Percentiles rank a stretch among this genome's conserved stretches.
Conservation (phyloP, 176 grass and related monocot genomes). For the Rhynchospora breviuscula region DNA sequence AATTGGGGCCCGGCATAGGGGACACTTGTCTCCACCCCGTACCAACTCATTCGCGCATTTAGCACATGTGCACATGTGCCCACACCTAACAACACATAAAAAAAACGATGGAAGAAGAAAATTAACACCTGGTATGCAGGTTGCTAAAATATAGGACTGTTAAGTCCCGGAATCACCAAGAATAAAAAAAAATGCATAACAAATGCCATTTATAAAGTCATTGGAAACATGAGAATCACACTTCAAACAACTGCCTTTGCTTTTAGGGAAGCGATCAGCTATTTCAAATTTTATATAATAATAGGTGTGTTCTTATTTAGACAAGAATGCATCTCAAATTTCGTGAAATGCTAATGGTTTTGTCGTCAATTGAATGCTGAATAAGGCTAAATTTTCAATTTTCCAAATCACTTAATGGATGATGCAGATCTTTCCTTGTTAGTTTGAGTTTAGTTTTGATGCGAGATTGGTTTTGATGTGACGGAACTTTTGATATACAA, state of each 20-base stretch:
- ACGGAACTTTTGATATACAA: not conserved
- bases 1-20: conserved; percentile 87
- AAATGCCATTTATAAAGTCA: not conserved
- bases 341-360: not conserved
- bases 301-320: not conserved
- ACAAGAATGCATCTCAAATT: not conserved
- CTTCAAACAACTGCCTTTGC: not conserved
- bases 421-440: not conserved
- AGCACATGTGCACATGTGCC: conserved; percentile 97
- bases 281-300: not conserved
- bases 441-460: not conserved
- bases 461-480: not conserved
- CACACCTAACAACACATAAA: conserved; percentile 58
- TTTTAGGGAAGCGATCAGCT: not conserved
- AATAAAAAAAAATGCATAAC: not conserved
- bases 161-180: not conserved
- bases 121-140: not conserved
- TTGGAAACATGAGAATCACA: not conserved
- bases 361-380: not conserved
- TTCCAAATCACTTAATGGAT: not conserved
- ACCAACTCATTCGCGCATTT: conserved; percentile 90
- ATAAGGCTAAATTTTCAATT: not conserved
- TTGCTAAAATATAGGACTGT: not conserved
- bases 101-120: not conserved
- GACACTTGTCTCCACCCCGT: conserved; percentile 72